Conservation (phyloP, 2,329 filamentous ascomycete species). For the Alternaria sp. region DNA sequence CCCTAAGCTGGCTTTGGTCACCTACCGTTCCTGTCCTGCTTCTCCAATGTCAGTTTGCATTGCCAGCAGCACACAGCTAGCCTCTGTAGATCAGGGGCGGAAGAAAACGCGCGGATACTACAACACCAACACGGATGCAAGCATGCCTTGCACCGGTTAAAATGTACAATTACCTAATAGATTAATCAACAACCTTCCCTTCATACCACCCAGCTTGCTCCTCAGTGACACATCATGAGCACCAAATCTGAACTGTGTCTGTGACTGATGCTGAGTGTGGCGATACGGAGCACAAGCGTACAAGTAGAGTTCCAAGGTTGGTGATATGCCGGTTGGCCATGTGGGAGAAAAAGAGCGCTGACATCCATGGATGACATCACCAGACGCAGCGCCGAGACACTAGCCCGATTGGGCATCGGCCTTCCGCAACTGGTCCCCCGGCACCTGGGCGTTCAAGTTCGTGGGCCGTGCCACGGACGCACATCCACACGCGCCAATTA, state of each 20-base stretch:
- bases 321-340: neutral
- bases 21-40: neutral
- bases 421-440: no score
- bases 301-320: neutral
- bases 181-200: neutral
- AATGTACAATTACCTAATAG: neutral
- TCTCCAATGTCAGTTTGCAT: neutral
- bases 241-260: neutral
- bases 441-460: no score
- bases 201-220: neutral
- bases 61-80: neutral
- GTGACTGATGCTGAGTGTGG: neutral
- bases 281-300: neutral
- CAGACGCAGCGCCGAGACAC: neutral
- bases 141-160: neutral
- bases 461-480: neutral
- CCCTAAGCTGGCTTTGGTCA: neutral
- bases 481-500: neutral
- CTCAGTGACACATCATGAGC: neutral
- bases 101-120: neutral
- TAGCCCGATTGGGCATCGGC: neutral
- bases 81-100: neutral
- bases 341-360: neutral
- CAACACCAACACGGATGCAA: neutral
- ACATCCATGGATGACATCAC: neutral